Evolutionary conservation across 306 rosid species (phyloP), one percentile per base, ranked within the genome.

Genomic region (Vigna mungo): DNA sequence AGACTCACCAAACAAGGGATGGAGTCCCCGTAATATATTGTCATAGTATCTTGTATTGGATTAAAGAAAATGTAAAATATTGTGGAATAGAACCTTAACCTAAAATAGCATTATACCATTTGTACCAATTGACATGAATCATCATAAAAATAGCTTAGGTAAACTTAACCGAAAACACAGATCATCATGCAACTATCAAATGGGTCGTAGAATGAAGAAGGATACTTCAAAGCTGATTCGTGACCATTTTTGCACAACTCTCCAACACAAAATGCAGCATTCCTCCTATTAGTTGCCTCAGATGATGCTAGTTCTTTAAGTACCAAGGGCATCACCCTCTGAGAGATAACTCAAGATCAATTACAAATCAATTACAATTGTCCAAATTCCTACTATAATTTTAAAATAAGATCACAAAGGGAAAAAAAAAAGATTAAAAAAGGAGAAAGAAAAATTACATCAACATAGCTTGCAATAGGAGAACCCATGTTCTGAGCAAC

Each of bases 191-290:
- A 64, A 9, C 68, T 12, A 63, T 58, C 37, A 75, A 43, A 71
- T 48, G 32, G 46, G 75, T 55, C 3, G 13, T 9, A 68, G 53
- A 39, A 32, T 41, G 68, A 55, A 55, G 52, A 82, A 89, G 92
- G 95, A 92, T 92, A 95, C 99, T 85, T 95, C 68, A 92, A 80
- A 71, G 96, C 83, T 55, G 90, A 84, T 77, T 90, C 97, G 6
- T 89, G 92, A 18, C 99, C 97, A 87, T 92, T 95, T 83, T 87
- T 95, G 81, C 99, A 95, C 72, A 95, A 84, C 89, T 95, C 97
- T 76, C 99, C 99, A 76, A 92, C 99, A 88, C 98, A 96, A 84
- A 96, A 96, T 71, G 99, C 99, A 34, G 99, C 99, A 80, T 96
- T 96, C 87, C 99, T 89, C 80, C 97, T 89, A 85, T 96, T 96